These are phyloP conservation scores for Raphanus raphanistrum DNA, from an alignment of 345 rosid species.

Conservation along the genomic window DNA sequence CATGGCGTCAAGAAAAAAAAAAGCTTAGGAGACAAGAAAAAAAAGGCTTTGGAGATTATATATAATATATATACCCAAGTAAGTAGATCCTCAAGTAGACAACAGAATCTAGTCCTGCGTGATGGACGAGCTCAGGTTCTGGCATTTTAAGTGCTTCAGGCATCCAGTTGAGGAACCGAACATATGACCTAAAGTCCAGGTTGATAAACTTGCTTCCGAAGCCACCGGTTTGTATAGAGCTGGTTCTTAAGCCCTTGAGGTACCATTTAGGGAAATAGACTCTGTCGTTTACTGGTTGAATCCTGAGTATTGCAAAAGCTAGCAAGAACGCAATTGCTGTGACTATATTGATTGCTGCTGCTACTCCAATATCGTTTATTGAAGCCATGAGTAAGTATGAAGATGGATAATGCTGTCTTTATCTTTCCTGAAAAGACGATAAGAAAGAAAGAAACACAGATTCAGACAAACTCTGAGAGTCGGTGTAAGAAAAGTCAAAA, in stretches of 20 bases:
- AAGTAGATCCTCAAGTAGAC: neutral
- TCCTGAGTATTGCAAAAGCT: neutral
- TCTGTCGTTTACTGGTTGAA: neutral
- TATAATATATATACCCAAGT: neutral
- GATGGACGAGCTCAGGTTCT: neutral
- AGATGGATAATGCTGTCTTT: neutral
- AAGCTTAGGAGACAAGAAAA: neutral
- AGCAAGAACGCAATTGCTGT: conserved; percentile 50
- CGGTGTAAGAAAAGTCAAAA: neutral
- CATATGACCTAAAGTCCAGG: neutral
- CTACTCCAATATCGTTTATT: conserved; percentile 72
- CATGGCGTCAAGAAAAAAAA: neutral
- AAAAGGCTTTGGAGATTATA: neutral
- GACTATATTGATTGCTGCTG: conserved; percentile 81
- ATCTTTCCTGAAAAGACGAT: conserved; percentile 25
- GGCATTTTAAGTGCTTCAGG: conserved; percentile 5
- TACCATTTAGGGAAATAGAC: neutral
- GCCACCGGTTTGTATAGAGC: conserved; percentile 1
- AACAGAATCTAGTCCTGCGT: neutral
- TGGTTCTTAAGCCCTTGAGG: neutral
- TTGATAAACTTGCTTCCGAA: neutral
- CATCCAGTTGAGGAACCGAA: neutral
- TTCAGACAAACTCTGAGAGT: conserved; percentile 20
- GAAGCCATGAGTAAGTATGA: conserved; percentile 61
- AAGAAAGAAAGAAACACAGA: neutral